A percentile compares a stretch with the other conserved stretches of the same genome.
These are phyloP conservation scores for Quercus cerris DNA, from an alignment of 306 rosid genomes.

Conservation along the genomic window DNA sequence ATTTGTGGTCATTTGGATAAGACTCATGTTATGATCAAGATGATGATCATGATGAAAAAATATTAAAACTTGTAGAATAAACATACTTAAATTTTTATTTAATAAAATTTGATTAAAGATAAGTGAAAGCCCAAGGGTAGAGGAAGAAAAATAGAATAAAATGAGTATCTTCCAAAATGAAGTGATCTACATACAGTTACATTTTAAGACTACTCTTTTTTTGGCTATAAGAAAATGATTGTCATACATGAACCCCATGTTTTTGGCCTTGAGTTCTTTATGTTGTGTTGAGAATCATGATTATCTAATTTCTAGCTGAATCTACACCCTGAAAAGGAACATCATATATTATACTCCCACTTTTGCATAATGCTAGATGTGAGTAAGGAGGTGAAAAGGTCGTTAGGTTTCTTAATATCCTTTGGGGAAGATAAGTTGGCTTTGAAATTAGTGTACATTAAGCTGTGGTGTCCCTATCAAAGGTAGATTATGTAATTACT, in stretches of 20 bases:
- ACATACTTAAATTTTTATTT: too few species aligned
- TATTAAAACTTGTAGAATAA: too few species aligned
- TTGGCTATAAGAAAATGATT: not conserved
- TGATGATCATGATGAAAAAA: too few species aligned
- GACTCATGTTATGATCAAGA: too few species aligned
- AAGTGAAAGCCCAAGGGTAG: too few species aligned
- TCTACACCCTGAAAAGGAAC: not conserved
- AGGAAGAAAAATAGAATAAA: too few species aligned
- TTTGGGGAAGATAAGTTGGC: not conserved
- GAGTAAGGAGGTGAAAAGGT: not conserved
- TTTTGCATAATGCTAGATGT: not conserved
- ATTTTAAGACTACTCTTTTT: not conserved
- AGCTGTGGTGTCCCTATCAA: not conserved
- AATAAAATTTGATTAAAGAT: too few species aligned
- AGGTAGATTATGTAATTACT: not conserved
- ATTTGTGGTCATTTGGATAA: too few species aligned
- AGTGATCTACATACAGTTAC: too few species aligned
- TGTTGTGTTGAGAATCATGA: not conserved
- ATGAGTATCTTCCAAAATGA: too few species aligned
- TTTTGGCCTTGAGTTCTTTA: not conserved
- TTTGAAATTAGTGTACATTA: not conserved
- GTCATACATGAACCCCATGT: too few species aligned
- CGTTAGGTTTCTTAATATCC: not conserved
- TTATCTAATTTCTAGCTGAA: not conserved
- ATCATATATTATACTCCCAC: too few species aligned